Base-by-base conservation (phyloP, 2,329 filamentous ascomycete species). In the Conoideocrella luteorostrata region DNA sequence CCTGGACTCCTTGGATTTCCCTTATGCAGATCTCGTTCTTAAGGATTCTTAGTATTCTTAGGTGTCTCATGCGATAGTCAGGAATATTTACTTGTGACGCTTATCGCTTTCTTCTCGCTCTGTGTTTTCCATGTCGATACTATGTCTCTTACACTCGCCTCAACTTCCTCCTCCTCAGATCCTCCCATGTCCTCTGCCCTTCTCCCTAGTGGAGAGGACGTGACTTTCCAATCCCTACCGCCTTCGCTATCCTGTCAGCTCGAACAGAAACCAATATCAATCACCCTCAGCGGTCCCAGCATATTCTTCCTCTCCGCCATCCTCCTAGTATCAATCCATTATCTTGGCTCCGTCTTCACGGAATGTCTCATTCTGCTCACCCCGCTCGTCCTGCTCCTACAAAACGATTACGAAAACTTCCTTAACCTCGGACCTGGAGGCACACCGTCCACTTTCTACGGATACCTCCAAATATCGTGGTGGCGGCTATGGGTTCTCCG, bases 351-450 rank as follows among this genome's bases (percentile, higher is more conserved):
- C 4, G 60, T 60, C n/a, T 52, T 72, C 17, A 68, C 75, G 32
- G 69, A 76, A 50, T 56, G 68, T 39, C 55, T 80, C 39, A 67
- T 82, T 40, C 57, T 71, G 17, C 51, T 75, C n/a, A 59, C 72
- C 7, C 75, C 76, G 1, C 38, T 71, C 21, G 49, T 68, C 23
- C 59, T 78, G 6, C 67, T 76, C 47, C 63, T 86, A 53, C 78
- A 80, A 57, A 78, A 80, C 57, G 86, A 91, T 68, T 93, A 88
- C 64, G 68, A 72, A 42, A 84, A 82, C 59, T 93, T 88, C 64
- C 68, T 91, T 50, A 77, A 77, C 30, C 78, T 94, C 17, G 88
- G 88, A 0, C 87, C 86, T 0, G 88, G 88, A 20, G 88, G 88
- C 46, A 91, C 86, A 0, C 86, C 88, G 0, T 75, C 82, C 3